A percentile compares a stretch with the other conserved stretches of the same genome.
Evolutionary conservation across 495 filamentous ascomycete species (phyloP).

Genomic region (Aspergillus sclerotiicarbonarius): DNA sequence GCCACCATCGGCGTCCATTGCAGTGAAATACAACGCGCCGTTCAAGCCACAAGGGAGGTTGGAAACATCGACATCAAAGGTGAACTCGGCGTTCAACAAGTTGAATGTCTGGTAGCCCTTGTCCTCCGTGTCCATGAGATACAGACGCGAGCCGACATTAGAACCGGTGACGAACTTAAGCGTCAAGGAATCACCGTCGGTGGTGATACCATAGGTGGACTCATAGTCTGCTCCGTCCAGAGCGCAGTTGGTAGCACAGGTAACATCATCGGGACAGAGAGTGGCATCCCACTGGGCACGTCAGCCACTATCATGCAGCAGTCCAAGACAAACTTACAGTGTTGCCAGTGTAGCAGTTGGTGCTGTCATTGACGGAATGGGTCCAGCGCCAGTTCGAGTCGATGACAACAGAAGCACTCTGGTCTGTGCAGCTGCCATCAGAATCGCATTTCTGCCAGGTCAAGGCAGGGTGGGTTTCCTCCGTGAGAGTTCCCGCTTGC

Average conservation of each 20-base stretch:
- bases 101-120: conserved; percentile 57
- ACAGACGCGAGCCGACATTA: conserved; percentile 56
- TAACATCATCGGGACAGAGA: conserved; percentile 50
- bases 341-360: conserved; percentile 66
- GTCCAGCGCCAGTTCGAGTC: conserved; percentile 68
- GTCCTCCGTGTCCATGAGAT: conserved; percentile 49
- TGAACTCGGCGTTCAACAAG: conserved; percentile 57
- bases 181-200: conserved; percentile 48
- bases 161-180: conserved; percentile 51
- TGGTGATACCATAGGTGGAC: conserved; percentile 51
- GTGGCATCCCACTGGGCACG: conserved; percentile 42
- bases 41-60: conserved; percentile 66
- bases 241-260: conserved; percentile 59
- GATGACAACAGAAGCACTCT: conserved; percentile 56
- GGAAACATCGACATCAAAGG: conserved; percentile 65
- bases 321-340: conserved; percentile 22
- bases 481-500: conserved; percentile 51
- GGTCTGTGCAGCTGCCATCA: conserved; percentile 49
- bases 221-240: conserved; percentile 59
- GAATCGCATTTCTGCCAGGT: conserved; percentile 55
- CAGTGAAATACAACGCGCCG: conserved; percentile 64
- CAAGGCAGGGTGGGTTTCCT: conserved; percentile 62
- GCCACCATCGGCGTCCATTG: conserved; percentile 62
- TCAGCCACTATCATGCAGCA: background rate
- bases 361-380: conserved; percentile 47